Evolutionary conservation across 345 rosid genomes (phyloP).

Genomic region (Kernera saxatilis): DNA sequence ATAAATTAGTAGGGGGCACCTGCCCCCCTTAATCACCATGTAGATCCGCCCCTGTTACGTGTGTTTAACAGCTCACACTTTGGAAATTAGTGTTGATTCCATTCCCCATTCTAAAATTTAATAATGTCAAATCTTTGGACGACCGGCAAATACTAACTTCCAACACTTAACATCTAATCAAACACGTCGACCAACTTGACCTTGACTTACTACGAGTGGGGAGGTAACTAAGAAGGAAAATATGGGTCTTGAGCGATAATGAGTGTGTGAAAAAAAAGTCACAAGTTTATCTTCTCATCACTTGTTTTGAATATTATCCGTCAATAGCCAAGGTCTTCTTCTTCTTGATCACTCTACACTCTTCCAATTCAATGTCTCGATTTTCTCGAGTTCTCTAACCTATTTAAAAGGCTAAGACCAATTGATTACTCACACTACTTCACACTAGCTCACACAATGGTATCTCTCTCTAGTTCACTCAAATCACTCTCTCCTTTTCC

Average conservation of each 20-base stretch:
- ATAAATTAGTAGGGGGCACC: too few relatives aligned
- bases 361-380: too few relatives aligned
- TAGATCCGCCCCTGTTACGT: too few relatives aligned
- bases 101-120: too few relatives aligned
- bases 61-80: too few relatives aligned
- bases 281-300: too few relatives aligned
- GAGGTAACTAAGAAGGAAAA: neutral
- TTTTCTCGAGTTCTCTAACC: neutral
- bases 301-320: too few relatives aligned
- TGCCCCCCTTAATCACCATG: too few relatives aligned
- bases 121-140: neutral
- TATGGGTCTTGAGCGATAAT: neutral
- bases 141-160: neutral
- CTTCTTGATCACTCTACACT: too few relatives aligned
- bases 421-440: neutral
- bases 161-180: neutral
- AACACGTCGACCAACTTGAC: neutral
- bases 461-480: neutral
- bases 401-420: neutral
- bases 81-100: too few relatives aligned
- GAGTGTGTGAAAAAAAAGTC: neutral
- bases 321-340: too few relatives aligned
- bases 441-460: constrained; percentile 4
- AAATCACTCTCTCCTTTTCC: neutral
- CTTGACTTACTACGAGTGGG: neutral